Percentiles rank a stretch among this genome's conserved stretches.
phyloP scores from a whole-genome alignment of 1,284 basidiomycete genomes.

The Moesziomyces sp. region DNA sequence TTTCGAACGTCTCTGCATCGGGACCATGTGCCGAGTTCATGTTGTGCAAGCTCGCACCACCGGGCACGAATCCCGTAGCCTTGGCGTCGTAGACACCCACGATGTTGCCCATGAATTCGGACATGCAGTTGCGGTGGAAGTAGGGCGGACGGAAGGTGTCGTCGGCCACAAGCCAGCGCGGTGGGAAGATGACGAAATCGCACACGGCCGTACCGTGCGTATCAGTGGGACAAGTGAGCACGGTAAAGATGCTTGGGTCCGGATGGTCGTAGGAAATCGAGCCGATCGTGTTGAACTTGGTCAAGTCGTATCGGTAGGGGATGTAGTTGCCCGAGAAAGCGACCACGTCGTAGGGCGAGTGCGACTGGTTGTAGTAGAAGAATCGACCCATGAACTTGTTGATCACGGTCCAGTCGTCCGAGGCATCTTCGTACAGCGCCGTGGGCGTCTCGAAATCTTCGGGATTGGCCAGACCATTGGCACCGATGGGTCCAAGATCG shows the following conservation, averaged over 20 bases:
- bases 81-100: constrained; percentile 52
- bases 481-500: constrained; percentile 76
- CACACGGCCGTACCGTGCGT: constrained; percentile 73
- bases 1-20: constrained; percentile 49
- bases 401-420: constrained; percentile 68
- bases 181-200: constrained; percentile 59
- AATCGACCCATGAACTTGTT: constrained; percentile 74
- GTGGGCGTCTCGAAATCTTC: constrained; percentile 76
- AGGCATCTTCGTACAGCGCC: constrained; percentile 76
- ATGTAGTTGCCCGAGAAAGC: constrained; percentile 76
- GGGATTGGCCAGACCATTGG: constrained; percentile 68
- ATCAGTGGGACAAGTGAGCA: constrained; percentile 68
- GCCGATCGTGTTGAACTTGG: constrained; percentile 76
- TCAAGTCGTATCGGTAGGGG: constrained; percentile 78
- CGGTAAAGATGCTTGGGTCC: constrained; percentile 64
- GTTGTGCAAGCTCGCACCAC: constrained; percentile 60
- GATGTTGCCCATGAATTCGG: constrained; percentile 53
- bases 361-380: constrained; percentile 74
- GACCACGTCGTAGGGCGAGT: constrained; percentile 80
- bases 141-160: constrained; percentile 48
- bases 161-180: constrained; percentile 43
- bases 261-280: constrained; percentile 73
- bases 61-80: constrained; percentile 39
- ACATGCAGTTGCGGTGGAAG: constrained; percentile 52
- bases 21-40: constrained; percentile 61